Evolutionary conservation across 2,329 filamentous ascomycete species (phyloP).

Genomic region (Fusarium sp.): DNA sequence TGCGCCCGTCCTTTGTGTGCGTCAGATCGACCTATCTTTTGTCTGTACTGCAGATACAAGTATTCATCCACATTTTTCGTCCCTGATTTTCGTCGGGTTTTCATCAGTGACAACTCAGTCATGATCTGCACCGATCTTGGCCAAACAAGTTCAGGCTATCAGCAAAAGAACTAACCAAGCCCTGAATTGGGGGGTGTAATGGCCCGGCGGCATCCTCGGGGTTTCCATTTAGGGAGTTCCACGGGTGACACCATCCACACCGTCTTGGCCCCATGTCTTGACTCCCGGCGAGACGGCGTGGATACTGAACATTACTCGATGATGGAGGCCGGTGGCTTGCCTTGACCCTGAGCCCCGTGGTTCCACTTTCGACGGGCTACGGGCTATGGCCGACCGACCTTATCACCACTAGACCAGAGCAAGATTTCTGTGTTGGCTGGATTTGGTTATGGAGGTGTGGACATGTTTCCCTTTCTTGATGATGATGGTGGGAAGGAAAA

Average conservation of each 20-base stretch:
- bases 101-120: not conserved
- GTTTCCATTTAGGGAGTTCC: constrained; percentile 38
- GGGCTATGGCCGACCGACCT: constrained; percentile 11
- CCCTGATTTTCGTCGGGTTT: not conserved
- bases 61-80: not conserved
- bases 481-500: not conserved
- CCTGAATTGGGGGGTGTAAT: constrained; percentile 1
- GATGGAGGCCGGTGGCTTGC: constrained; percentile 23
- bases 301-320: constrained; percentile 25
- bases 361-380: constrained; percentile 29
- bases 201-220: constrained; percentile 37
- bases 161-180: not conserved
- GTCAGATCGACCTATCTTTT: constrained; percentile 12
- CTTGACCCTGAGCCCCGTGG: constrained; percentile 37
- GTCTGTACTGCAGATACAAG: not conserved
- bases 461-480: not conserved
- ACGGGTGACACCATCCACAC: constrained; percentile 33
- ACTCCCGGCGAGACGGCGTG: constrained; percentile 27
- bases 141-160: not conserved
- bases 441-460: constrained; percentile 11
- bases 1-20: constrained; percentile 29
- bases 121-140: constrained; percentile 18
- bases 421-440: not conserved
- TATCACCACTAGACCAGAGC: constrained; percentile 5
- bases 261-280: constrained; percentile 12